Base-by-base conservation (phyloP, 306 rosid species). In the Acmispon strigosus region DNA sequence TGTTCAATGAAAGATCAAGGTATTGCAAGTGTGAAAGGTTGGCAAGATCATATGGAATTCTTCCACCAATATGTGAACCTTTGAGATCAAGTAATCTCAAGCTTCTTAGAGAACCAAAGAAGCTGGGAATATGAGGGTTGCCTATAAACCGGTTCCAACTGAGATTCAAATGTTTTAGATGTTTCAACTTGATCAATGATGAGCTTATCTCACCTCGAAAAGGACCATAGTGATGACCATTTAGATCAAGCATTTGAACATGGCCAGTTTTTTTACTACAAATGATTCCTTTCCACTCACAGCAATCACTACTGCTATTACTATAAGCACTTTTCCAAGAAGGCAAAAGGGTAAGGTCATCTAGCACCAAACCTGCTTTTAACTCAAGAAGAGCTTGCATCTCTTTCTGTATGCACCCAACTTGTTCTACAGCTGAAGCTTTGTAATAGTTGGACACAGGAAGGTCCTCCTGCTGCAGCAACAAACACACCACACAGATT, bases 391-490 rank as follows among this genome's bases (percentile, higher is more conserved):
- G 34, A 8, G 48, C 56, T 2, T 32, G 60, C 13, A 19, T 67
- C 69, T 72, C 77, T 13, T 18, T 60, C 29, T 61, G 53, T 8
- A 12, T 19, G 69, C 77, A 60, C 32, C 24, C 7, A 70, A 54
- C 65, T 18, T 55, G 43, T 11, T 36, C 2, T 9, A 10, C 36
- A 17, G 36, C 68, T 10, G 8, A 12, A 15, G 6, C 66, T n/a
- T 20, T 17, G 69, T 43, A 27, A 27, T 27, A 27, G 32, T 27
- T 27, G 24, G 70, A 24, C 8, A n/a, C 4, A 42, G 44, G 39
- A 20, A 41, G 53, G 34, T 3, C 1, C 0, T 3, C 1, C 0
- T 39, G 19, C 17, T 61, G 67, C 51, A 61, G 19, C 71, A 65
- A 2, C 36, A 54, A 54, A 15, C 1, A 54, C 39, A 24, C 61